Conservation (phyloP, 2,329 filamentous ascomycete genomes). For the Phaeosphaeria sp. region DNA sequence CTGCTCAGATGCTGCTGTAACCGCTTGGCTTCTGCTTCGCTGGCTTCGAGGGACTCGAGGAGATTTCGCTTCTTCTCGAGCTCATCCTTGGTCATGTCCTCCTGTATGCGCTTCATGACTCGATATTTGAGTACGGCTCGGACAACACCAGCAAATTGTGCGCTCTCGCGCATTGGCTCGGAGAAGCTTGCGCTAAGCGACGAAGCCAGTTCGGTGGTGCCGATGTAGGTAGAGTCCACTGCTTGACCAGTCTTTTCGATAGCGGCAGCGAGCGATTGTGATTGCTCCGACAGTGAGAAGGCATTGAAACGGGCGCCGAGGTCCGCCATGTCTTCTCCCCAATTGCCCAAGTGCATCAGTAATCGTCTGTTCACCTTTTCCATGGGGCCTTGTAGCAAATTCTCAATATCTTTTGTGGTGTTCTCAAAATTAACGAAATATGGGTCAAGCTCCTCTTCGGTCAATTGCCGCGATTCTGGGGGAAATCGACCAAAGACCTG, state of each 20-base stretch:
- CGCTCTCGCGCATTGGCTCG: conserved; percentile 96
- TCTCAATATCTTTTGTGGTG: conserved; percentile 89
- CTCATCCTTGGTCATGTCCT: conserved; percentile 96
- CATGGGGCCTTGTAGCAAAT: conserved; percentile 87
- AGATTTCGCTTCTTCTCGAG: conserved; percentile 83
- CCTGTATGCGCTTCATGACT: conserved; percentile 91
- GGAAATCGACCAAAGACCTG: conserved; percentile 83
- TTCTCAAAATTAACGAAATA: conserved; percentile 95
- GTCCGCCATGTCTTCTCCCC: conserved; percentile 89
- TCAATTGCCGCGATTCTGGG: conserved; percentile 74
- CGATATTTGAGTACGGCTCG: conserved; percentile 86
- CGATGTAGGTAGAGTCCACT: conserved; percentile 93
- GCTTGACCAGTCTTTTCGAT: conserved; percentile 96
- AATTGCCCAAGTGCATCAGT: conserved; percentile 79
- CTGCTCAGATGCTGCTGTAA: conserved; percentile 91
- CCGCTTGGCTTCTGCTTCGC: conserved; percentile 88
- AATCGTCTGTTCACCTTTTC: conserved; percentile 95
- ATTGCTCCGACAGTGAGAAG: conserved; percentile 93
- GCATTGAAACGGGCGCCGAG: conserved; percentile 96
- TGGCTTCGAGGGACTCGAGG: conserved; percentile 88
- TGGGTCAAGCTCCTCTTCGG: conserved; percentile 89
- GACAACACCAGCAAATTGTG: conserved; percentile 95
- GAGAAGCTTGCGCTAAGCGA: conserved; percentile 93
- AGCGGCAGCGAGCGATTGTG: conserved; percentile 83
- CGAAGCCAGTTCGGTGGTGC: conserved; percentile 87